These are phyloP conservation scores for Marsdenia floribunda DNA, from an alignment of 257 asterid genomes.

Conservation along the genomic window DNA sequence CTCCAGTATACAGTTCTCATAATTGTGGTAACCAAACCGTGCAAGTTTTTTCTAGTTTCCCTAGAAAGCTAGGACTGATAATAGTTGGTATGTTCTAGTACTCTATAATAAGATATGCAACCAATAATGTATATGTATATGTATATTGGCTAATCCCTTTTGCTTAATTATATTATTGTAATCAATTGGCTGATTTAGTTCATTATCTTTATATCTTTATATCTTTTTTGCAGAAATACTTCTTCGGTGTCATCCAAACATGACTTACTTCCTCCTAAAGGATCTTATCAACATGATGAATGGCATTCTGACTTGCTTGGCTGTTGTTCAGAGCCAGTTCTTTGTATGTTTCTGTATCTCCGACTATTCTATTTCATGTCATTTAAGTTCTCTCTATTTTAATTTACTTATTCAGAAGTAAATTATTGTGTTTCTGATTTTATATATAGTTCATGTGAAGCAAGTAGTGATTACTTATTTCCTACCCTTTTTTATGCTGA, in stretches of 20 bases:
- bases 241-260: slow-evolving; percentile 63
- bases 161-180: not conserved
- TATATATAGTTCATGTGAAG: not conserved
- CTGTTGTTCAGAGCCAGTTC: slow-evolving; percentile 89
- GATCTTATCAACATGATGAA: slow-evolving; percentile 39
- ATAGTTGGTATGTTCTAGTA: not conserved
- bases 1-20: not conserved
- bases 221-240: slow-evolving; percentile 41
- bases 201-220: not conserved
- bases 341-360: slow-evolving; percentile 47
- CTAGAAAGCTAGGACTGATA: not conserved
- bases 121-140: not conserved
- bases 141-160: not conserved
- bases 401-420: not conserved
- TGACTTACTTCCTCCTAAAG: slow-evolving; percentile 56
- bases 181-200: not conserved
- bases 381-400: not conserved
- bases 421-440: not conserved
- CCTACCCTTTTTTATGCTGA: not conserved
- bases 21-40: slow-evolving; percentile 6
- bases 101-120: not conserved
- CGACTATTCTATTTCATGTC: not conserved
- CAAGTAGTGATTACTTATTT: not conserved
- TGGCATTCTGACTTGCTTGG: slow-evolving; percentile 90
- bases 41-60: not conserved